These are phyloP conservation scores for Apium graveolens DNA, from an alignment of 129 eudicot species.

Conservation along the genomic window DNA sequence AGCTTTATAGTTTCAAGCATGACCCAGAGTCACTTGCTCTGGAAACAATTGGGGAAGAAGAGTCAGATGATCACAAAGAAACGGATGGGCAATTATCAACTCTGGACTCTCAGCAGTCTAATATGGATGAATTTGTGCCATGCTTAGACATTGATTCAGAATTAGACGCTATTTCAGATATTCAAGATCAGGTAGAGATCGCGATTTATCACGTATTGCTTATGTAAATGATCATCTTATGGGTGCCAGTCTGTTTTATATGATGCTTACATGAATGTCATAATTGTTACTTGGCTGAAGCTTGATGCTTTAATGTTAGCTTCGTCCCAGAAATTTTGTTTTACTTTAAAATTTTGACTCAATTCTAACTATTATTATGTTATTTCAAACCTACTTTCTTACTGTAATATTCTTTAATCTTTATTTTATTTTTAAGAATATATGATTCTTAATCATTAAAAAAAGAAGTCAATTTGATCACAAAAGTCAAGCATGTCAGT, in stretches of 20 bases:
- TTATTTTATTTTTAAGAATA: background rate
- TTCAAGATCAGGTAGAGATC: constrained; percentile 69
- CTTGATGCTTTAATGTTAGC: background rate
- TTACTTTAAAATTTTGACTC: background rate
- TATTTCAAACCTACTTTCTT: background rate
- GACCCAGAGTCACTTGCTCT: constrained; percentile 41
- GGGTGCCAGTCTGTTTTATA: background rate
- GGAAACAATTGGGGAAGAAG: constrained; percentile 34
- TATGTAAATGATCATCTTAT: background rate
- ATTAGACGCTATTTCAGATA: constrained; percentile 60
- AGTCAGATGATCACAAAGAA: constrained; percentile 20
- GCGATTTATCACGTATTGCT: background rate
- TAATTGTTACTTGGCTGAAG: background rate
- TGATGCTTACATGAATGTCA: background rate
- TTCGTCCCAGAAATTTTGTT: background rate
- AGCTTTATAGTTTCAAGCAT: constrained; percentile 84
- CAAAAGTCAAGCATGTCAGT: background rate
- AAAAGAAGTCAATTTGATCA: background rate
- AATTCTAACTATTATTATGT: too few species aligned
- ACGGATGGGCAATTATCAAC: constrained; percentile 11
- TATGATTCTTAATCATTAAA: background rate
- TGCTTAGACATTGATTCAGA: constrained; percentile 39
- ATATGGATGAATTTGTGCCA: constrained; percentile 40
- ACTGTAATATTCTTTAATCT: background rate
- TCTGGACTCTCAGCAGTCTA: constrained; percentile 29